Evolutionary conservation across 2,329 filamentous ascomycete species (phyloP), one percentile per base, ranked within the genome.

Genomic region (Fusarium pseudonygamai): DNA sequence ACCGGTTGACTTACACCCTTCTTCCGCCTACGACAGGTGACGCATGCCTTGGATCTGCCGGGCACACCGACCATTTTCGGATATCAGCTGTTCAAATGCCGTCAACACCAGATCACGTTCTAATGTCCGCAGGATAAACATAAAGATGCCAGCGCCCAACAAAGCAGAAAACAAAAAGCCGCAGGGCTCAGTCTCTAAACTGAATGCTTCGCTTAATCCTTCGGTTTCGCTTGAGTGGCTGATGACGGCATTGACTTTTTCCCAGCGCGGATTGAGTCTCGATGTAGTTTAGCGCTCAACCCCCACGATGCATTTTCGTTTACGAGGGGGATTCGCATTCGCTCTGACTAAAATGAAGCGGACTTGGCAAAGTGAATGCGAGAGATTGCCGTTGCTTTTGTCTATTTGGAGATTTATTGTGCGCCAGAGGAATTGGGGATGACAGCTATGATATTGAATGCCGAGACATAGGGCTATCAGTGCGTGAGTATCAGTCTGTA

Each of bases 181-280:
- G 49, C 5, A 36, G 11, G 12, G 26, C 24, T 22, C 14, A 0
- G 18, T 5, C 3, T 26, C n/a, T 7, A 32, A 49, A 49, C 5
- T 13, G 7, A 46, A 46, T 22, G 7, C 24, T 8, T 45, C 15
- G 42, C 22, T 26, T 45, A 18, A n/a, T 18, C 12, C 42, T 18
- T 45, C 15, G 15, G 3, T 32, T 18, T 50, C 22, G 28, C 46
- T 50, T 50, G 28, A 9, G 28, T 49, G 11, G 22, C 15, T 47
- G 30, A 71, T 71, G 68, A 71, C 68, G 67, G 32, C 62, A 71
- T 71, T 52, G 68, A 71, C 68, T 71, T 57, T 55, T 47, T 39
- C 14, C 9, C 26, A 0, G 39, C 67, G 68, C 67, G 4, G 68
- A 71, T 71, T 71, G 67, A 71, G 18, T 67, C 68, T 52, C 52